These are phyloP conservation scores for Cladorrhinum samala DNA, from an alignment of 495 filamentous ascomycete genomes.

Conservation along the genomic window DNA sequence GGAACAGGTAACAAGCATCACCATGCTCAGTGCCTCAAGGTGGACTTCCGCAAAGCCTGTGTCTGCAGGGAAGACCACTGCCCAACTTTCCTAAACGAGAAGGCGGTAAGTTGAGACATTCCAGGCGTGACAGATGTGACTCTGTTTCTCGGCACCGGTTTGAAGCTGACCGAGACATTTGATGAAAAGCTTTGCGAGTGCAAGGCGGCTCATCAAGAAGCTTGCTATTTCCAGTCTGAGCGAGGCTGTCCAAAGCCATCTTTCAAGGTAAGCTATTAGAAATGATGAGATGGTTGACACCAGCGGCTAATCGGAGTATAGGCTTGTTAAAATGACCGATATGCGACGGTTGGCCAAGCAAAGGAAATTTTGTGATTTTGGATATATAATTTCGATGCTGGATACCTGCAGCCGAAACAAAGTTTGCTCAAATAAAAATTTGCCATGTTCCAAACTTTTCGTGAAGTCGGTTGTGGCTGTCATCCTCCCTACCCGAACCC, in stretches of 20 bases:
- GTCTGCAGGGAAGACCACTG: not conserved
- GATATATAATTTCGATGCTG: no score
- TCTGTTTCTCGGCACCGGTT: not conserved
- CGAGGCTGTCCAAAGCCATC: conserved; percentile 13
- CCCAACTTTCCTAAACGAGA: not conserved
- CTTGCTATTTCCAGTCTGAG: conserved; percentile 13
- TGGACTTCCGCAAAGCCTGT: not conserved
- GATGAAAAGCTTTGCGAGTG: conserved; percentile 15
- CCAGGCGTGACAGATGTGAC: not conserved
- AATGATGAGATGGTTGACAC: no score
- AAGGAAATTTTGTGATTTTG: no score
- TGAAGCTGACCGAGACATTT: not conserved
- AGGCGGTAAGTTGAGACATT: not conserved
- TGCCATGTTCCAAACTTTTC: no score
- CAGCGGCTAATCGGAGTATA: no score
- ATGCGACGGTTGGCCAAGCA: no score
- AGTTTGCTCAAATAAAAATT: no score
- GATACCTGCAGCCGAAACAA: no score
- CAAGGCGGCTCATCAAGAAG: conserved; percentile 8
- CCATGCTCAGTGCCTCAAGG: not conserved
- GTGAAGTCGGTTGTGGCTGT: no score
- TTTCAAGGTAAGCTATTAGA: conserved; percentile 10
- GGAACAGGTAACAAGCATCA: not conserved
- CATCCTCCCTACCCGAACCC: no score
- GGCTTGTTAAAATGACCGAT: no score